A percentile compares a stretch with the other conserved stretches of the same genome.
These are phyloP conservation scores for Lyophyllum shimeji DNA, from an alignment of 768 basidiomycete genomes.

Conservation along the genomic window DNA sequence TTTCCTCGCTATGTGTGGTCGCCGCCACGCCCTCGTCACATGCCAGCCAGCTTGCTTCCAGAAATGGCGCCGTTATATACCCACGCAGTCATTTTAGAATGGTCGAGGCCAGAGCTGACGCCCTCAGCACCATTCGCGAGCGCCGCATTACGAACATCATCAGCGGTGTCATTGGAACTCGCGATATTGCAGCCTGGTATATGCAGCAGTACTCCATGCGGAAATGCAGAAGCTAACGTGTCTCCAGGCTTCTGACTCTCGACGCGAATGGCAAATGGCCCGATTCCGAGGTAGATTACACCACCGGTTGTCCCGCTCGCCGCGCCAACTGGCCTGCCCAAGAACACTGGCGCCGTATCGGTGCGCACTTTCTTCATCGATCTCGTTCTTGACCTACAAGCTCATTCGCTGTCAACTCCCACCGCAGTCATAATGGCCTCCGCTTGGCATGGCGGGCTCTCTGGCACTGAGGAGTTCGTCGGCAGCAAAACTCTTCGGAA, in stretches of 20 bases:
- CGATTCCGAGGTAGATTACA: conserved; percentile 44
- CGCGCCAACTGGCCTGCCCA: conserved; percentile 61
- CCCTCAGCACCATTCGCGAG: conserved; percentile 12
- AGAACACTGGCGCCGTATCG: conserved; percentile 46
- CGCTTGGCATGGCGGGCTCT: conserved; percentile 50
- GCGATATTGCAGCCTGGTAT: conserved; percentile 18
- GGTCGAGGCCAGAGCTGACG: conserved; percentile 29
- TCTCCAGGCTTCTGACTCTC: conserved; percentile 18
- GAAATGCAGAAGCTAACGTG: neutral
- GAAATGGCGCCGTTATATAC: conserved; percentile 1
- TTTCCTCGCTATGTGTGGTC: neutral
- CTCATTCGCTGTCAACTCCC: neutral
- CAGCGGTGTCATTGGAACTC: conserved; percentile 2
- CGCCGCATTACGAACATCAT: conserved; percentile 19
- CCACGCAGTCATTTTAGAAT: conserved; percentile 24
- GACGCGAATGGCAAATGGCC: conserved; percentile 41
- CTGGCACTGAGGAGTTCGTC: conserved; percentile 34
- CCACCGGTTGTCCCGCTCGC: conserved; percentile 49
- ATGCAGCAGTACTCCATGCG: neutral
- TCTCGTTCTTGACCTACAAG: neutral
- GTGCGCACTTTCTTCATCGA: conserved; percentile 25
- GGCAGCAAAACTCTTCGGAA: conserved; percentile 31
- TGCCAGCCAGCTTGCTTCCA: conserved; percentile 1
- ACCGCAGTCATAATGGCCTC: conserved; percentile 49
- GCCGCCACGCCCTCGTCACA: conserved; percentile 3